These are phyloP conservation scores for Sergeia podlipaevii DNA, from an alignment of 208 protist species.

Conservation along the genomic window DNA sequence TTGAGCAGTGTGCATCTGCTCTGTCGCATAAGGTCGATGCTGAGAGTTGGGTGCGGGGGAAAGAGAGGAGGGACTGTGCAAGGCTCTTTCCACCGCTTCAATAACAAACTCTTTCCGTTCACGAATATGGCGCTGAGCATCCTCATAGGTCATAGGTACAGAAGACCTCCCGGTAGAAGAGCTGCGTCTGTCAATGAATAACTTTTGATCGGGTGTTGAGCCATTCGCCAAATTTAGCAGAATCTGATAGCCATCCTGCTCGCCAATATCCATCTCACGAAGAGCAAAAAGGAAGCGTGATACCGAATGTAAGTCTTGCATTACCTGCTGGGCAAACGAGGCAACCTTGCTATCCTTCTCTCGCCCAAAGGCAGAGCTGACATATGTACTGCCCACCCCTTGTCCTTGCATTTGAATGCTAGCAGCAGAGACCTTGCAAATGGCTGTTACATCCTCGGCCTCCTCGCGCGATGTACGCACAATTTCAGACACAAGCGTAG, in stretches of 20 bases:
- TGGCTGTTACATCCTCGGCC: conserved; percentile 40
- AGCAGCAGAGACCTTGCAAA: conserved; percentile 7
- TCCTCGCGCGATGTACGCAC: conserved; percentile 43
- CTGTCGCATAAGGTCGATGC: too few relatives aligned
- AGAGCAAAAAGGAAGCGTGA: conserved; percentile 59
- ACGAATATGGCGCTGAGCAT: conserved; percentile 17
- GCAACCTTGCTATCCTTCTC: neutral
- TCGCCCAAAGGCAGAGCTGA: neutral
- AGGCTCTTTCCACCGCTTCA: conserved; percentile 46
- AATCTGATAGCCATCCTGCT: conserved; percentile 42
- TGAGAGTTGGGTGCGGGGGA: too few relatives aligned
- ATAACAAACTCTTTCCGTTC: conserved; percentile 54
- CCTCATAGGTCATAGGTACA: neutral
- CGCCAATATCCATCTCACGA: conserved; percentile 67
- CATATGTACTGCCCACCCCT: neutral
- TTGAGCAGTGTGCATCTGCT: too few relatives aligned
- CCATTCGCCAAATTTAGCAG: conserved; percentile 35
- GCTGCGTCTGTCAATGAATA: conserved; percentile 16
- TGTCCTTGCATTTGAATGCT: neutral
- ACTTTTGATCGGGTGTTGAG: conserved; percentile 19
- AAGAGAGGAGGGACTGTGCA: too few relatives aligned
- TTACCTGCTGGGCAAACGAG: conserved; percentile 61
- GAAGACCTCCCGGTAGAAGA: neutral
- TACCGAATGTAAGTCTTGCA: conserved; percentile 60
- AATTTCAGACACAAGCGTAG: conserved; percentile 66